phyloP scores from a whole-genome alignment of 352 stramenopile species.

The Aphanomyces cochlioides region DNA sequence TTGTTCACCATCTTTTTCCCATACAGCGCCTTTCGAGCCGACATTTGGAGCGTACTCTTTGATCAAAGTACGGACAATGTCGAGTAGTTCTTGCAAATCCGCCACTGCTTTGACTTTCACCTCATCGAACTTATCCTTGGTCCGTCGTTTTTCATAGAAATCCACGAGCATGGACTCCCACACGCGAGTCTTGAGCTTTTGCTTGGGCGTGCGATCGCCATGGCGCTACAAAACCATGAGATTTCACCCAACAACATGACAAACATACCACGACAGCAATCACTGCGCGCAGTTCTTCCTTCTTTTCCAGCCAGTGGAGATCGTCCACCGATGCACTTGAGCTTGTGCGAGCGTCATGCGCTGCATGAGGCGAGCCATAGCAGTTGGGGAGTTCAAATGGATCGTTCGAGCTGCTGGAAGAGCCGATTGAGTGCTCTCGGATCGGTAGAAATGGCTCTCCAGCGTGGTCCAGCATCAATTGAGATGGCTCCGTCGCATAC shows the following conservation, averaged over 20 bases:
- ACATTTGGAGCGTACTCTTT: conserved; percentile 75
- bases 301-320: conserved; percentile 43
- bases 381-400: conserved; percentile 9
- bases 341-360: conserved; percentile 11
- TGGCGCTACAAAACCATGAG: conserved; percentile 61
- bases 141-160: conserved; percentile 67
- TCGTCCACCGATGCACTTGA: conserved; percentile 20
- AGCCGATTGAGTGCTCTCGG: neutral
- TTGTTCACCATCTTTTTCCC: conserved; percentile 50
- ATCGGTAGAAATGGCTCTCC: neutral
- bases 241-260: neutral
- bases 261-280: conserved; percentile 92
- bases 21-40: conserved; percentile 78
- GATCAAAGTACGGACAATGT: conserved; percentile 74
- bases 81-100: conserved; percentile 76
- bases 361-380: conserved; percentile 15
- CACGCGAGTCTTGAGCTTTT: conserved; percentile 96
- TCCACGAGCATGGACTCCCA: conserved; percentile 81
- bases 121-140: conserved; percentile 74
- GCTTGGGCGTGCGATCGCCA: conserved; percentile 98
- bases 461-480: neutral
- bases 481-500: conserved; percentile 61
- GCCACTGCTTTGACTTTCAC: conserved; percentile 80
- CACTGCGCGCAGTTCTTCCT: conserved; percentile 97
- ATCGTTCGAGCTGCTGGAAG: conserved; percentile 14